Conservation (phyloP, 345 rosid genomes). For the Dovyalis caffra region DNA sequence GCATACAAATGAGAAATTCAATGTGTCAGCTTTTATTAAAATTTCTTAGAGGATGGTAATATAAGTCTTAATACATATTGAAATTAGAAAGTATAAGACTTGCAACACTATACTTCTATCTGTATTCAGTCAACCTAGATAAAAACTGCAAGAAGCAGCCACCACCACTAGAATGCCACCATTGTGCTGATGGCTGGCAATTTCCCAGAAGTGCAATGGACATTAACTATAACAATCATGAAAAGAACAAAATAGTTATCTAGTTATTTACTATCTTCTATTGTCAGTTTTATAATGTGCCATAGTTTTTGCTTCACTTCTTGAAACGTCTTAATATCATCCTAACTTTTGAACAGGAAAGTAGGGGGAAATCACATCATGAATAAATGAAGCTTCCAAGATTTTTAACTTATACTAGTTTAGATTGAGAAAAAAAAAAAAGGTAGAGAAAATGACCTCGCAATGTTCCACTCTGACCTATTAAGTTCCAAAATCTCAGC, state of each 20-base stretch:
- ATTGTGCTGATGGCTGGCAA: no score
- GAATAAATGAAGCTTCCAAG: background rate
- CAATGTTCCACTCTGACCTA: constrained; percentile 9
- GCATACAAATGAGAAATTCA: no score
- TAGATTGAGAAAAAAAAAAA: background rate
- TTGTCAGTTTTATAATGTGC: background rate
- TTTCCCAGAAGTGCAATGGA: background rate
- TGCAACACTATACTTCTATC: no score
- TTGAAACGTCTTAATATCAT: background rate
- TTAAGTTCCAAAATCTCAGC: constrained; percentile 18
- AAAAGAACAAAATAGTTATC: background rate
- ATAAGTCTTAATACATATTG: no score
- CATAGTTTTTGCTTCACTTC: background rate
- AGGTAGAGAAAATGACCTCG: constrained; percentile 8
- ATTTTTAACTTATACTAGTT: background rate
- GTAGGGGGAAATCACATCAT: background rate
- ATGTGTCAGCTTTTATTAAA: no score
- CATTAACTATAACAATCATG: background rate
- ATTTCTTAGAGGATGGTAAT: no score
- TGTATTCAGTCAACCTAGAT: no score
- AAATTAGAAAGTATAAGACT: no score
- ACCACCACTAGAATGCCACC: no score
- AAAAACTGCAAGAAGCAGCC: no score
- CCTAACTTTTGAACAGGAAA: background rate
- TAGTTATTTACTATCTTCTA: background rate